Evolutionary conservation across 768 basidiomycete species (phyloP).

Genomic region (Crepidotus variabilis): DNA sequence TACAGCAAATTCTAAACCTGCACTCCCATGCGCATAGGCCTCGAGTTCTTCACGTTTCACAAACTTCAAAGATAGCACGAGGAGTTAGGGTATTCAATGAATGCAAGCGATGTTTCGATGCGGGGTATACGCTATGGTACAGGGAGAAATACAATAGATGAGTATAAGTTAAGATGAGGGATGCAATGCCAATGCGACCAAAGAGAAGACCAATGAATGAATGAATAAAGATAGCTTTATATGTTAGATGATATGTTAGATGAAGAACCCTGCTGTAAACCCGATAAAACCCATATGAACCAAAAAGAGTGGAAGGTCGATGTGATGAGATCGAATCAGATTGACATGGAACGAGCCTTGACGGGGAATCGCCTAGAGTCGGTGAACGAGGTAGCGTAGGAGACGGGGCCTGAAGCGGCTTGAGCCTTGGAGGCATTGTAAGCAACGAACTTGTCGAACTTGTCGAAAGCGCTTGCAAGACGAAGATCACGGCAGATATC

Average conservation of each 20-base stretch:
- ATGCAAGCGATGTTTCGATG: too few relatives aligned
- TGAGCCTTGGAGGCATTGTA: not conserved
- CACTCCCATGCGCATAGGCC: too few relatives aligned
- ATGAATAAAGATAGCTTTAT: not conserved
- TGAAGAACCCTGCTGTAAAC: not conserved
- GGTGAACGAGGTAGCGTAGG: too few relatives aligned
- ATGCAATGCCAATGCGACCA: not conserved
- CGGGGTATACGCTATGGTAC: too few relatives aligned
- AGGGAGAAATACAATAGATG: too few relatives aligned
- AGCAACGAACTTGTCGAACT: constrained; percentile 16
- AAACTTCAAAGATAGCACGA: too few relatives aligned
- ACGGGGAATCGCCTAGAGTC: constrained; percentile 16
- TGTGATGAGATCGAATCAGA: too few relatives aligned
- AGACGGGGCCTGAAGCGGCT: constrained; percentile 7
- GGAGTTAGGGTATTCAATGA: too few relatives aligned
- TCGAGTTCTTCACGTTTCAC: too few relatives aligned
- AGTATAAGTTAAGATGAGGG: too few relatives aligned
- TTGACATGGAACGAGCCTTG: constrained; percentile 22
- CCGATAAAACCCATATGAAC: not conserved
- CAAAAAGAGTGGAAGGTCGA: not conserved
- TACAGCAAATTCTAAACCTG: too few relatives aligned
- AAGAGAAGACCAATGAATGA: not conserved
- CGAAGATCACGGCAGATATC: constrained; percentile 47
- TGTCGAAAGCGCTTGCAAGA: constrained; percentile 33
- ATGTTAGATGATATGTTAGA: not conserved